A percentile compares a stretch with the other conserved stretches of the same genome.
These are phyloP conservation scores for Populus pruinosa DNA, from an alignment of 345 rosid species.

Conservation along the genomic window DNA sequence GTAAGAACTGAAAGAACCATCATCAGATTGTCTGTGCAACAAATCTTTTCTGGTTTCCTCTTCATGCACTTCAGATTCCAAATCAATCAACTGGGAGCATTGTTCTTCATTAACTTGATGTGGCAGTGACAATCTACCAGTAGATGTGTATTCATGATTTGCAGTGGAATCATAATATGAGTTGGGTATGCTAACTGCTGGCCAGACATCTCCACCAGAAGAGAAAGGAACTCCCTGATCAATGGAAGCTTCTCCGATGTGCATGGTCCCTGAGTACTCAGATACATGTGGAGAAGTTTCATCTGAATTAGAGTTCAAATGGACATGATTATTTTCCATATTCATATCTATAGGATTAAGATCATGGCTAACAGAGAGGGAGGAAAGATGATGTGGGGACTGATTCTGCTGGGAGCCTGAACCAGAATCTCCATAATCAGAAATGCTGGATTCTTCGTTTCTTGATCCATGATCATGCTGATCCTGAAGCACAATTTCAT, in stretches of 20 bases:
- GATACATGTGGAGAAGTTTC: constrained; percentile 36
- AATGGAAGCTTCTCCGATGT: constrained; percentile 35
- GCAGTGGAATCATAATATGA: constrained; percentile 42
- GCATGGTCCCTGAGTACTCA: constrained; percentile 33
- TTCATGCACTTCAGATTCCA: constrained; percentile 48
- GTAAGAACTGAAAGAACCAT: constrained; percentile 52
- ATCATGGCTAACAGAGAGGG: constrained; percentile 29
- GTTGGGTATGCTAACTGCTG: constrained; percentile 41
- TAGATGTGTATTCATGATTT: constrained; percentile 43
- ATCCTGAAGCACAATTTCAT: constrained; percentile 25
- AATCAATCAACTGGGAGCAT: constrained; percentile 46
- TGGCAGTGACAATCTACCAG: constrained; percentile 43
- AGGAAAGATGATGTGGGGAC: constrained; percentile 39
- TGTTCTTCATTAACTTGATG: constrained; percentile 45
- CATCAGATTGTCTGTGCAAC: constrained; percentile 47
- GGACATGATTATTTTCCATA: constrained; percentile 31
- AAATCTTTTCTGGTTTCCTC: constrained; percentile 40
- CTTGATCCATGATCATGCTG: constrained; percentile 21
- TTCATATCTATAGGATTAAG: constrained; percentile 29
- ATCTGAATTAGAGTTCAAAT: constrained; percentile 36
- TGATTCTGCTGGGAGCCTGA: constrained; percentile 28
- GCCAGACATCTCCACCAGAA: constrained; percentile 51
- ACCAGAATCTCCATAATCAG: constrained; percentile 28
- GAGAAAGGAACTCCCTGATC: constrained; percentile 45
- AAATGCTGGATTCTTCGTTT: background rate